Evolutionary conservation across 352 stramenopile species (phyloP).

Genomic region (Phytophthora pinifolia): DNA sequence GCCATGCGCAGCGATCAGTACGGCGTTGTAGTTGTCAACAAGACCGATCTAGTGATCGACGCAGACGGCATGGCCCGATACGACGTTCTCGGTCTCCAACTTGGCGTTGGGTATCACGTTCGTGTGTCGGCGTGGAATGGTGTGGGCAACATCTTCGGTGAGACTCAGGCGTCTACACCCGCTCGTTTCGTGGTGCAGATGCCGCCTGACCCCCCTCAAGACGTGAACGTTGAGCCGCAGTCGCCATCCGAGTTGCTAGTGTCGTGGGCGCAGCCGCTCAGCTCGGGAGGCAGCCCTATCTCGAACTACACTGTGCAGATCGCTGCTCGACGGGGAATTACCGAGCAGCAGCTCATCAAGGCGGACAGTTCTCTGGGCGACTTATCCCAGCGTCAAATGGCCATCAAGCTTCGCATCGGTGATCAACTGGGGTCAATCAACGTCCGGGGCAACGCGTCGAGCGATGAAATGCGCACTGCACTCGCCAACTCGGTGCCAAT

Average conservation of each 20-base stretch:
- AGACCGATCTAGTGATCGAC: conserved; percentile 26
- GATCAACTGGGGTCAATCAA: conserved; percentile 17
- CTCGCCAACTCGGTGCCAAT: conserved; percentile 17
- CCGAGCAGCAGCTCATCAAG: conserved; percentile 67
- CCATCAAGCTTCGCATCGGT: conserved; percentile 21
- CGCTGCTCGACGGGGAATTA: conserved; percentile 53
- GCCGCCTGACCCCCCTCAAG: conserved; percentile 41
- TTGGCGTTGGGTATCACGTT: conserved; percentile 79
- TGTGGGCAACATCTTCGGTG: conserved; percentile 84
- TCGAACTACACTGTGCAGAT: conserved; percentile 55
- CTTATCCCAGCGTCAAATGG: conserved; percentile 20
- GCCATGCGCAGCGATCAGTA: conserved; percentile 80
- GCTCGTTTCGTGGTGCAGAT: conserved; percentile 48
- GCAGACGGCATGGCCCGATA: conserved; percentile 29
- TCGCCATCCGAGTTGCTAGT: conserved; percentile 39
- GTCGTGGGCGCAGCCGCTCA: conserved; percentile 59
- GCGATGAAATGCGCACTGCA: conserved; percentile 29
- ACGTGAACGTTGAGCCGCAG: conserved; percentile 45
- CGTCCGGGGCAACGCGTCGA: conserved; percentile 46
- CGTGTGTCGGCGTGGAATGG: conserved; percentile 94
- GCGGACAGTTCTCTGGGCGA: conserved; percentile 34
- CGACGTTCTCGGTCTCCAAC: conserved; percentile 29
- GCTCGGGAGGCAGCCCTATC: conserved; percentile 47
- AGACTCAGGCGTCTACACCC: conserved; percentile 77
- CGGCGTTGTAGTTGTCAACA: conserved; percentile 52